Conservation (phyloP, 2,329 filamentous ascomycete species). For the Furcasterigmium sp. region DNA sequence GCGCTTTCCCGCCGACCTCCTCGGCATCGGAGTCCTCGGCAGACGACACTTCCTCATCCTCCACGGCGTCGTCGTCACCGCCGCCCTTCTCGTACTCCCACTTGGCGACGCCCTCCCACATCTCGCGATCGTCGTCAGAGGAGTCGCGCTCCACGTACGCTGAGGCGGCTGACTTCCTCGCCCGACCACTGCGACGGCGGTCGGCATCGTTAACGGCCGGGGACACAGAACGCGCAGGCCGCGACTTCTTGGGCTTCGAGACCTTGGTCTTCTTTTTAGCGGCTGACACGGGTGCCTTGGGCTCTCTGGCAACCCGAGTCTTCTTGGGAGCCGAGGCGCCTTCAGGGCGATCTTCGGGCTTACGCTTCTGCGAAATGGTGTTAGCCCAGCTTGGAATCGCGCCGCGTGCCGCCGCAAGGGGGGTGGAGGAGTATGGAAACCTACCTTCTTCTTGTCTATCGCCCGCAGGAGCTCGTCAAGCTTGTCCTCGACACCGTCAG, state of each 20-base stretch:
- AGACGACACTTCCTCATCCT: slow-evolving; percentile 9
- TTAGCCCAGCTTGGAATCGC: slow-evolving; percentile 19
- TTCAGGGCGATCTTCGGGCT: slow-evolving; percentile 43
- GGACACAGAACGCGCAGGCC: slow-evolving; percentile 14
- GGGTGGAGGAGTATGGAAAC: slow-evolving; percentile 9
- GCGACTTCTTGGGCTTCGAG: slow-evolving; percentile 25
- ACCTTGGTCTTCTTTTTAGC: slow-evolving; percentile 19
- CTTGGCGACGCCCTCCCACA: slow-evolving; percentile 54
- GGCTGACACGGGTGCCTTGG: slow-evolving; percentile 24
- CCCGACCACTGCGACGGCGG: slow-evolving; percentile 52
- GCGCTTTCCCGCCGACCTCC: too few relatives aligned
- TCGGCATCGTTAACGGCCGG: slow-evolving; percentile 25
- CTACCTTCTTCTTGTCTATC: slow-evolving; percentile 69
- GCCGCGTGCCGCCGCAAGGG: too few relatives aligned
- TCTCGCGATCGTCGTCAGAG: slow-evolving; percentile 55
- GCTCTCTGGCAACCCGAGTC: slow-evolving; percentile 19
- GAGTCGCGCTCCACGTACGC: slow-evolving; percentile 53
- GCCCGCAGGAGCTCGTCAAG: slow-evolving; percentile 63
- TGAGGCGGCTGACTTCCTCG: slow-evolving; percentile 32
- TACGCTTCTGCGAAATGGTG: slow-evolving; percentile 46
- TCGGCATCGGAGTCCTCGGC: slow-evolving; percentile 10
- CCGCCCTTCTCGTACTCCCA: slow-evolving; percentile 43
- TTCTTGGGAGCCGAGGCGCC: slow-evolving; percentile 37
- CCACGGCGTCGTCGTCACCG: slow-evolving; percentile 10
- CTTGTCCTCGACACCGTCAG: slow-evolving; percentile 68